Evolutionary conservation across 163 green algal genomes (phyloP).

Genomic region (Chlorella variabilis): DNA sequence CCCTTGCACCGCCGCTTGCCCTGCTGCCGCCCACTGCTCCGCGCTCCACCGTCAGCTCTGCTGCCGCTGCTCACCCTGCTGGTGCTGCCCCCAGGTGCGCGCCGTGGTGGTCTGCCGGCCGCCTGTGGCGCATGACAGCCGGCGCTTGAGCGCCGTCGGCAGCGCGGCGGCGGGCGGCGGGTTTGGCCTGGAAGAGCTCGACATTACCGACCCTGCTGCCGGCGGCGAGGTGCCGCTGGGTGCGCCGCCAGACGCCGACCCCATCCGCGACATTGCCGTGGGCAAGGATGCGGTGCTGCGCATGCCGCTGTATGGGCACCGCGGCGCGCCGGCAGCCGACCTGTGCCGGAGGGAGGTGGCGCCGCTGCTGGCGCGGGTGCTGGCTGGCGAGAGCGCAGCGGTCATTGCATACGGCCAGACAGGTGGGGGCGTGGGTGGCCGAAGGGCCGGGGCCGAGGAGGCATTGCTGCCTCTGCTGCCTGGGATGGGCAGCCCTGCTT

Average conservation of each 20-base stretch:
- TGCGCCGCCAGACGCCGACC: neutral
- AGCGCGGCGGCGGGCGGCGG: neutral
- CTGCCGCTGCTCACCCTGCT: no score
- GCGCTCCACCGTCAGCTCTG: no score
- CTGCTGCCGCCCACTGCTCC: no score
- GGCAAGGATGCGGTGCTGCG: constrained; percentile 8
- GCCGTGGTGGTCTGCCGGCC: constrained; percentile 27
- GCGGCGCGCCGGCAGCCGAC: neutral
- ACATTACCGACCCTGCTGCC: constrained; percentile 1
- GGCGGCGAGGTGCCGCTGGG: neutral
- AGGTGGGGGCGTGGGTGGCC: neutral
- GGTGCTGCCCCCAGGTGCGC: neutral
- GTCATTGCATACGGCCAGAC: constrained; percentile 39
- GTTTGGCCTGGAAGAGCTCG: neutral
- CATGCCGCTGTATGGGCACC: constrained; percentile 35
- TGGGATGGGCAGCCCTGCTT: no score
- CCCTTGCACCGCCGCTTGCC: no score
- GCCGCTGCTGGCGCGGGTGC: constrained; percentile 9
- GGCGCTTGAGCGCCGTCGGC: neutral
- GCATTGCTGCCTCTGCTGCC: no score
- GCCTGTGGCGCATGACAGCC: neutral
- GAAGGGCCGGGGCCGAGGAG: no score
- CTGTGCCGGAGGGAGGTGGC: constrained; percentile 33
- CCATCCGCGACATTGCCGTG: constrained; percentile 6
- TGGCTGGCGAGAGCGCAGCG: constrained; percentile 22